These are phyloP conservation scores for Mortierella sp. DNA, from an alignment of 371 early-diverging fungal species.

Conservation along the genomic window DNA sequence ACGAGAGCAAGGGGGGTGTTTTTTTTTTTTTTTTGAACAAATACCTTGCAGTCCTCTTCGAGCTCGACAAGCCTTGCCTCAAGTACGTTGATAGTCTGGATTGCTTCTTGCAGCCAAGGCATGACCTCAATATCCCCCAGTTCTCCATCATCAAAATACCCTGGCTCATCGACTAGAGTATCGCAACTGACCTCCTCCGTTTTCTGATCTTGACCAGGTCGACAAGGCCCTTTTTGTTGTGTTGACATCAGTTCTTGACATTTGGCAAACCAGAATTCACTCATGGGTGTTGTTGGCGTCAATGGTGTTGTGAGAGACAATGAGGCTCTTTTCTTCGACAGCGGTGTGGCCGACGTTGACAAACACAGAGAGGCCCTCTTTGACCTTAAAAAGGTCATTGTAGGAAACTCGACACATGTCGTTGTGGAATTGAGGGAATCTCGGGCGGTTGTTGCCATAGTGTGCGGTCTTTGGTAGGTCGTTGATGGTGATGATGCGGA, in stretches of 20 bases:
- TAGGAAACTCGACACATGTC: not conserved
- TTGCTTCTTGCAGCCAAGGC: conserved; percentile 32
- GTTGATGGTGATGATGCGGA: too few species aligned
- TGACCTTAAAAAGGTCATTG: not conserved
- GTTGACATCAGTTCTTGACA: not conserved
- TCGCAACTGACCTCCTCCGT: not conserved
- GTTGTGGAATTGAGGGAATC: not conserved
- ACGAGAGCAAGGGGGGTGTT: not conserved
- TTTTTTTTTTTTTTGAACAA: not conserved
- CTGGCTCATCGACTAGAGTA: not conserved
- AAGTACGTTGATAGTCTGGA: conserved; percentile 21
- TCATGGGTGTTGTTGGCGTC: not conserved
- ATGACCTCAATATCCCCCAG: conserved; percentile 11
- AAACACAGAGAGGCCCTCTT: too few species aligned
- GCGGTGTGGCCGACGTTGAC: too few species aligned
- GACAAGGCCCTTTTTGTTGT: not conserved
- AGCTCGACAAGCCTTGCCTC: conserved; percentile 38
- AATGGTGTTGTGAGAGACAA: too few species aligned
- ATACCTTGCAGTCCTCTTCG: conserved; percentile 42
- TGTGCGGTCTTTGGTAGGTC: too few species aligned
- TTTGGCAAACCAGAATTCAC: conserved; percentile 1
- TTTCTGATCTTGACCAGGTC: not conserved
- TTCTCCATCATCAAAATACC: not conserved
- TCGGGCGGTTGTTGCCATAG: too few species aligned
- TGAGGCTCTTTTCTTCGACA: too few species aligned